These are phyloP conservation scores for Scorias spongiosa DNA, from an alignment of 2,329 filamentous ascomycete genomes.

Conservation along the genomic window DNA sequence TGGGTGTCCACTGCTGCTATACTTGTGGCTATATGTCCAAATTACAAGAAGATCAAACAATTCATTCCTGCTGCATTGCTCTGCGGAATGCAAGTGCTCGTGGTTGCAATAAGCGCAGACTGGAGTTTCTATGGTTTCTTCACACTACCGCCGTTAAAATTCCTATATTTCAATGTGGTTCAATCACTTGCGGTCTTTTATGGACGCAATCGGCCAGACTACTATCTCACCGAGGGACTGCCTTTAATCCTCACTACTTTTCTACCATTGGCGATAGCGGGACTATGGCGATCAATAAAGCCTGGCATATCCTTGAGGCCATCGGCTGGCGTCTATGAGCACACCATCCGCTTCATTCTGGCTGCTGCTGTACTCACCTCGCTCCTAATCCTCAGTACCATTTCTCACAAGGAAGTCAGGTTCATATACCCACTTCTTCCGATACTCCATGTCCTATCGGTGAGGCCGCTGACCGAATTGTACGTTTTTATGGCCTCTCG, in stretches of 20 bases:
- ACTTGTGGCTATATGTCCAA: slow-evolving; percentile 33
- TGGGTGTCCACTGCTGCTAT: slow-evolving; percentile 53
- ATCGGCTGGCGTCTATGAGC: slow-evolving; percentile 1
- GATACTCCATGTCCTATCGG: slow-evolving; percentile 66
- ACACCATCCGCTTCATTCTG: slow-evolving; percentile 31
- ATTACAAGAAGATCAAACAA: slow-evolving; percentile 2
- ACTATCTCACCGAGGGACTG: slow-evolving; percentile 81
- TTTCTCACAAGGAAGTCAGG: slow-evolving; percentile 92
- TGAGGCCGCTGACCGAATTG: slow-evolving; percentile 36
- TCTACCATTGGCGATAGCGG: slow-evolving; percentile 58
- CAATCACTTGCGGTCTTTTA: slow-evolving; percentile 87
- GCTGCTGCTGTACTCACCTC: slow-evolving; percentile 43
- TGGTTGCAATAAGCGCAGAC: slow-evolving; percentile 52
- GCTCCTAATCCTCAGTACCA: slow-evolving; percentile 51
- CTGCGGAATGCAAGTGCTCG: slow-evolving; percentile 41
- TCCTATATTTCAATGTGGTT: slow-evolving; percentile 79
- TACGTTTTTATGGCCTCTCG: slow-evolving; percentile 33
- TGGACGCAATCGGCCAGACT: slow-evolving; percentile 77
- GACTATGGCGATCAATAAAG: slow-evolving; percentile 39
- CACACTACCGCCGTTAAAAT: slow-evolving; percentile 78
- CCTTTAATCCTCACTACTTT: slow-evolving; percentile 74
- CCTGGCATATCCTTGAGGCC: neutral
- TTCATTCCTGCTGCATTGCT: slow-evolving; percentile 6
- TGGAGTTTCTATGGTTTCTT: slow-evolving; percentile 67
- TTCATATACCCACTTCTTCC: slow-evolving; percentile 92